Percentiles rank a stretch among this genome's conserved stretches.
phyloP scores from a whole-genome alignment of 2,329 filamentous ascomycete genomes.

The Colletotrichum liriopes region DNA sequence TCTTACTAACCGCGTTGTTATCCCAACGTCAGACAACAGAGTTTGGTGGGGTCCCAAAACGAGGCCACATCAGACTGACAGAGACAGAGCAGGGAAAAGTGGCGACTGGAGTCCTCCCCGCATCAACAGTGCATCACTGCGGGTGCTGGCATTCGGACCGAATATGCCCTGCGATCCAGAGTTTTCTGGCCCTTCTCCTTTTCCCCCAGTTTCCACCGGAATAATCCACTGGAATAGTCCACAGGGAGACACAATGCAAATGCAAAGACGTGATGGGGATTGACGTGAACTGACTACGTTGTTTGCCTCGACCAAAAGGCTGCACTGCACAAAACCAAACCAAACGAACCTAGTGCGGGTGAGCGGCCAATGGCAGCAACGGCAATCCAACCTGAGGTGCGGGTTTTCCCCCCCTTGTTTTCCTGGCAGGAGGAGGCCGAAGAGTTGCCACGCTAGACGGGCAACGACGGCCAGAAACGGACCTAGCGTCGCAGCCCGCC shows the following conservation, averaged over 20 bases:
- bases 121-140: constrained; percentile 18
- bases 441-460: neutral
- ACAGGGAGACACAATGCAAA: neutral
- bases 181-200: neutral
- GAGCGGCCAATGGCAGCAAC: neutral
- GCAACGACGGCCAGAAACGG: neutral
- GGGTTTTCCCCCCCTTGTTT: too few relatives aligned
- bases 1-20: neutral
- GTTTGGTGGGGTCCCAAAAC: neutral
- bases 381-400: neutral
- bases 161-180: constrained; percentile 3
- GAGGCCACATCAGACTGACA: constrained; percentile 34
- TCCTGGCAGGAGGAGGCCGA: too few relatives aligned
- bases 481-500: neutral
- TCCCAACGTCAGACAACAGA: neutral
- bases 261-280: neutral
- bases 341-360: neutral
- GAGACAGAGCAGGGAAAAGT: neutral
- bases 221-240: neutral
- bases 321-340: neutral
- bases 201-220: neutral
- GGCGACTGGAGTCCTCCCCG: constrained; percentile 29
- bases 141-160: constrained; percentile 33
- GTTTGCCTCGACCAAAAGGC: neutral
- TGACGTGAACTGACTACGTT: neutral